Conservation (phyloP, 345 rosid species). For the Pugionium dolabratum region DNA sequence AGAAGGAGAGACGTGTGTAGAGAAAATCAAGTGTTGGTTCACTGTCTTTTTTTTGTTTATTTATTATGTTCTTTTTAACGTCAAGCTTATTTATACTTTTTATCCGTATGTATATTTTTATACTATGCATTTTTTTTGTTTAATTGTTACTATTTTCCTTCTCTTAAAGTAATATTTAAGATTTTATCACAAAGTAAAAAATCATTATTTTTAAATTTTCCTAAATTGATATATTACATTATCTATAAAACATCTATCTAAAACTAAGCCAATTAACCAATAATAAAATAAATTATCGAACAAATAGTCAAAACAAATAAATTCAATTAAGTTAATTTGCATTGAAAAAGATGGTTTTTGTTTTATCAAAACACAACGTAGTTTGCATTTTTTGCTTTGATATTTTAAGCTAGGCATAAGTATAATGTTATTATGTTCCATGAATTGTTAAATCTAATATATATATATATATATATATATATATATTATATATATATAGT, state of each 20-base stretch:
- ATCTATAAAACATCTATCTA: too few relatives aligned
- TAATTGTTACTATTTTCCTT: too few relatives aligned
- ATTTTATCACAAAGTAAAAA: too few relatives aligned
- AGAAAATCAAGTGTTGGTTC: conserved; percentile 37
- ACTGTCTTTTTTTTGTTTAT: conserved; percentile 18
- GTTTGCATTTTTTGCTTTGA: neutral
- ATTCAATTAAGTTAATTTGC: too few relatives aligned
- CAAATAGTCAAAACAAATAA: too few relatives aligned
- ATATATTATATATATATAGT: neutral
- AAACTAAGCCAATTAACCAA: too few relatives aligned
- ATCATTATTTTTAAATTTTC: too few relatives aligned
- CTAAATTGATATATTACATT: too few relatives aligned
- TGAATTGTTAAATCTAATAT: neutral
- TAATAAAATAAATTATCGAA: too few relatives aligned
- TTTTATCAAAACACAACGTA: neutral
- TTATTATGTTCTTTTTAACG: conserved; percentile 9
- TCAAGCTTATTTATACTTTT: neutral
- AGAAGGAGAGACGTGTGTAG: conserved; percentile 26
- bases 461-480: too few relatives aligned
- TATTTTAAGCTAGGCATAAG: neutral
- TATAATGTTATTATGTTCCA: neutral
- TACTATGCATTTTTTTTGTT: neutral
- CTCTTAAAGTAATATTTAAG: too few relatives aligned
- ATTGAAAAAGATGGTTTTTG: neutral
- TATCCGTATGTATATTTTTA: neutral